Evolutionary conservation across 305 asterid genomes (phyloP).

Genomic region (Euphrasia arctica): DNA sequence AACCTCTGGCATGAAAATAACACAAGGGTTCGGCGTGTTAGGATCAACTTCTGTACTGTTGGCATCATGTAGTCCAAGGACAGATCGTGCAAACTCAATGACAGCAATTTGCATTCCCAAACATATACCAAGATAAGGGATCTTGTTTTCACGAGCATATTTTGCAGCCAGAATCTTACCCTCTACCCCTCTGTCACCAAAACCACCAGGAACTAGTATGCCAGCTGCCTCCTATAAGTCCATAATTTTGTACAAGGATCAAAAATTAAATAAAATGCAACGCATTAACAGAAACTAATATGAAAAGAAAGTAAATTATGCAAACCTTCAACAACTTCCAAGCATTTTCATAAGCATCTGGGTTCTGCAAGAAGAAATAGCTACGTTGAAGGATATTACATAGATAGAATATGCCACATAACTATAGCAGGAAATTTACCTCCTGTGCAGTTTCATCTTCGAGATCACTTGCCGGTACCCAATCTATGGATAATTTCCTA

Average conservation of each 20-base stretch:
- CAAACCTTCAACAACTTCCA: conserved; percentile 84
- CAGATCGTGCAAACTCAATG: conserved; percentile 78
- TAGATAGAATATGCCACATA: conserved; percentile 16
- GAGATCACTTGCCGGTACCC: conserved; percentile 93
- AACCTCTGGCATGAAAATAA: conserved; percentile 95
- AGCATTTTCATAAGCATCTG: conserved; percentile 61
- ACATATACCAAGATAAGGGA: conserved; percentile 90
- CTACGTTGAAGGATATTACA: conserved; percentile 32
- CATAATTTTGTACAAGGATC: conserved; percentile 25
- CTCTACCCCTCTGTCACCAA: conserved; percentile 97
- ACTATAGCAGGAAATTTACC: conserved; percentile 39
- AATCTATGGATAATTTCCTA: conserved; percentile 68
- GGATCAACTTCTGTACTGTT: conserved; percentile 88
- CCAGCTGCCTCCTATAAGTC: conserved; percentile 73
- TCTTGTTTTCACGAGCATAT: conserved; percentile 84
- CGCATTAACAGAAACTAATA: conserved; percentile 9
- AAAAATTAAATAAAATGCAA: conserved; percentile 18
- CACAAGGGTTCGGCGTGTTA: conserved; percentile 67
- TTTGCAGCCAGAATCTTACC: conserved; percentile 93
- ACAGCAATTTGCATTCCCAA: conserved; percentile 94
- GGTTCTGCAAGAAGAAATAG: conserved; percentile 50
- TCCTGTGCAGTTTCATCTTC: conserved; percentile 63
- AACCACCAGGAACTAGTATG: conserved; percentile 93
- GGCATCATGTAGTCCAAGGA: conserved; percentile 71
- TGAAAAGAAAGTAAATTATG: conserved; percentile 5